Conservation (phyloP, 2,329 filamentous ascomycete species). For the Penicillium rolfsii region DNA sequence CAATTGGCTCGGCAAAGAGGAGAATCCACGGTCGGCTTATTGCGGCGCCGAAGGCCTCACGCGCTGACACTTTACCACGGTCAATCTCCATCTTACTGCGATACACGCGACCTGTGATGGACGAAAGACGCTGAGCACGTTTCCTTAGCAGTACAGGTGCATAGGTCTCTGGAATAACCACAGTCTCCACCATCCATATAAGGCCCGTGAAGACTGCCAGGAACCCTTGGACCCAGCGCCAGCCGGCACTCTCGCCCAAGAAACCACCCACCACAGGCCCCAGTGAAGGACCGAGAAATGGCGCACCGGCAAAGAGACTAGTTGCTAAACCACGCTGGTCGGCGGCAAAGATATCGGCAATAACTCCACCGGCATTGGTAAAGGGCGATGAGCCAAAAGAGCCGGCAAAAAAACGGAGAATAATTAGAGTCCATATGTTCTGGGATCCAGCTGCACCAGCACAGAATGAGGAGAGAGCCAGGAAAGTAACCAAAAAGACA, state of each 20-base stretch:
- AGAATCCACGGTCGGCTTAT: slow-evolving; percentile 50
- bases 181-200: slow-evolving; percentile 29
- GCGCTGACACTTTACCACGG: slow-evolving; percentile 16
- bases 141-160: slow-evolving; percentile 32
- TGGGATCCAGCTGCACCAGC: slow-evolving; percentile 60
- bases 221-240: slow-evolving; percentile 37
- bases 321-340: slow-evolving; percentile 59
- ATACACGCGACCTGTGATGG: not conserved
- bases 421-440: slow-evolving; percentile 61
- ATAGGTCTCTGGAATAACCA: slow-evolving; percentile 37
- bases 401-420: slow-evolving; percentile 68
- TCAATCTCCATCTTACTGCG: not conserved
- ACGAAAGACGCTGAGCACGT: not conserved
- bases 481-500: slow-evolving; percentile 57
- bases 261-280: slow-evolving; percentile 37
- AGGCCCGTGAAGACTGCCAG: slow-evolving; percentile 34
- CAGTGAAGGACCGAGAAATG: slow-evolving; percentile 57
- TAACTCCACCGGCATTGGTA: slow-evolving; percentile 47
- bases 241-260: slow-evolving; percentile 33
- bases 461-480: slow-evolving; percentile 61
- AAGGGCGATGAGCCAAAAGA: slow-evolving; percentile 62
- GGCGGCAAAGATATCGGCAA: slow-evolving; percentile 62
- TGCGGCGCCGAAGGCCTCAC: slow-evolving; percentile 46
- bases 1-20: slow-evolving; percentile 52
- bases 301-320: slow-evolving; percentile 66